Evolutionary conservation across 345 rosid species (phyloP).

Genomic region (Turritis glabra): DNA sequence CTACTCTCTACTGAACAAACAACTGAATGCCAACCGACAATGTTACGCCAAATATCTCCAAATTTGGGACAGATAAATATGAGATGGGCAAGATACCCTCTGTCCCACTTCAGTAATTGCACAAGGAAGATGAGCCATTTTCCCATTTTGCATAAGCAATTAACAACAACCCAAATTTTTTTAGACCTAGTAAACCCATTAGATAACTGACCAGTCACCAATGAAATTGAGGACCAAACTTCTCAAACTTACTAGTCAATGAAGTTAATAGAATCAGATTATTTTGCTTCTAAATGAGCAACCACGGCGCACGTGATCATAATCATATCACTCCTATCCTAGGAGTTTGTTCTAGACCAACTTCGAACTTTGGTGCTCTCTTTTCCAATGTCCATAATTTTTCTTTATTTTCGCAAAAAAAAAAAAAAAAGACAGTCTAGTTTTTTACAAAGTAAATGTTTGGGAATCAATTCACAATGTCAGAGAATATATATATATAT

Average conservation of each 20-base stretch:
- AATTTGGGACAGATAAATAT: not conserved
- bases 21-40: too few relatives aligned
- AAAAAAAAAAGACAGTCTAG: too few relatives aligned
- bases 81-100: not conserved
- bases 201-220: not conserved
- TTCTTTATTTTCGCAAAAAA: not conserved
- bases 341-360: not conserved
- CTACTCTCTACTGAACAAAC: too few relatives aligned
- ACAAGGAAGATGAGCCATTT: not conserved
- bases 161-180: not conserved
- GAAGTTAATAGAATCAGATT: not conserved
- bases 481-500: too few relatives aligned
- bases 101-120: not conserved
- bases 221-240: not conserved
- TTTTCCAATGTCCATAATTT: conserved; percentile 5
- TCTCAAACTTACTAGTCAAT: not conserved
- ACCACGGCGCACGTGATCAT: conserved; percentile 21
- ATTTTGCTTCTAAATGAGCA: conserved; percentile 13
- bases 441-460: not conserved
- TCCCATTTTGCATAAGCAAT: not conserved
- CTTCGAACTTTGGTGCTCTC: conserved; percentile 4
- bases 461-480: not conserved
- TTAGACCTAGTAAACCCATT: not conserved
- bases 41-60: not conserved
- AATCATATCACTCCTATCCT: not conserved